phyloP scores from a whole-genome alignment of 1,139 yeast species.

The Kodamaea arcana region DNA sequence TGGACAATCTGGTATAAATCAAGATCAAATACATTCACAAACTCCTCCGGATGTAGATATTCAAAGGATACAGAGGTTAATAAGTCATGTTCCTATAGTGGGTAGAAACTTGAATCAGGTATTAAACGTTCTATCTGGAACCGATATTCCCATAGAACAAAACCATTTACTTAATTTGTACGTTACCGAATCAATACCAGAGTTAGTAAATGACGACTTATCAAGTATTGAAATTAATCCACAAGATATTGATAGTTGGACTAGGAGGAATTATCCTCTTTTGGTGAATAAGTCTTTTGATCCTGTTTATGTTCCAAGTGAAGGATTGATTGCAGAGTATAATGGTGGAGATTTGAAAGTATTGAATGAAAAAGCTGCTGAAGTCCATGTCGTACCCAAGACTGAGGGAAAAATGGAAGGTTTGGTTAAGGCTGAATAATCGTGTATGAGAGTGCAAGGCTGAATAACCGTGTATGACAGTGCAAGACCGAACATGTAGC shows the following conservation, averaged over 20 bases:
- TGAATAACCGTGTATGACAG: no score
- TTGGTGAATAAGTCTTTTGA: conserved; percentile 33
- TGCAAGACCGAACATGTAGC: no score
- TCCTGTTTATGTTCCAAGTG: conserved; percentile 24
- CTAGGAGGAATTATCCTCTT: conserved; percentile 33
- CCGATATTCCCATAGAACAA: conserved; percentile 8
- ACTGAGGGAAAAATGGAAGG: no score
- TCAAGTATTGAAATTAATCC: conserved; percentile 35
- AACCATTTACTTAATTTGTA: conserved; percentile 14
- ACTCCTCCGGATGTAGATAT: background rate
- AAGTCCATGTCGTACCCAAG: no score
- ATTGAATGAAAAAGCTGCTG: conserved; percentile 5
- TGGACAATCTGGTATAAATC: background rate
- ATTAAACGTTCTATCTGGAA: background rate
- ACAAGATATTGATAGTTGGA: conserved; percentile 38
- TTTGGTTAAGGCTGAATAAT: no score
- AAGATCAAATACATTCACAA: background rate
- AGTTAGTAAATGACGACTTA: conserved; percentile 37
- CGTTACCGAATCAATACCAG: conserved; percentile 33
- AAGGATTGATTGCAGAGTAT: conserved; percentile 11
- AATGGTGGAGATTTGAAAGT: conserved; percentile 9
- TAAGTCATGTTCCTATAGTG: conserved; percentile 5
- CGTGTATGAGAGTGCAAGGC: no score
- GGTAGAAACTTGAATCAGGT: background rate
- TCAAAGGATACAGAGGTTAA: conserved; percentile 4